Evolutionary conservation across 495 filamentous ascomycete species (phyloP), one percentile per base, ranked within the genome.

Genomic region (Tuber magnatum): DNA sequence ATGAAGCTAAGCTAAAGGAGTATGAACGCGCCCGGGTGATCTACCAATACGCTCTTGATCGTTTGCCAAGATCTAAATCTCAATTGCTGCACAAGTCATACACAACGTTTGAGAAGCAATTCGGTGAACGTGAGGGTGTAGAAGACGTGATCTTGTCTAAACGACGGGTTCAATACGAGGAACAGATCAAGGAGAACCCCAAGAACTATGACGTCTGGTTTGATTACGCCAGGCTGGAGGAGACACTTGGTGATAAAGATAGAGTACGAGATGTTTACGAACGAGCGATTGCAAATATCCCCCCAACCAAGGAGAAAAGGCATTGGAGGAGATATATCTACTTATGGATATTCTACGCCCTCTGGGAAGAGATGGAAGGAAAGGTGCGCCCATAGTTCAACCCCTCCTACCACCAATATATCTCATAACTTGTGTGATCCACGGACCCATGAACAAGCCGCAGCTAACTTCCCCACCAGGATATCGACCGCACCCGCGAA

Each of bases 271-370:
- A 98, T 75, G 89, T 95, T 61, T 99, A 98, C 84, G 96, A 99
- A 85, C 89, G 93, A 73, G 95, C 96, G 1, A 97, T 99, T 81
- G 94, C 95, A 41, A 95, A 99, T 80, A 90, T 98, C 16, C 95
- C 95, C 24, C 95, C 95, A 16, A 96, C 93, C 5, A 92, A 96
- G 79, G 95, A 98, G 84, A 99, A 99, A 86, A 89, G 95, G 51
- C 94, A 98, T 84, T 99, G 95, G 95, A 88, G 95, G 74, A 86
- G 95, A 39, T 99, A 99, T 83, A 97, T 99, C 76, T 99, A 97
- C 83, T 88, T 99, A 5, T 99, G 94, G 92, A 89, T 97, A 69
- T 97, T 97, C 85, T 99, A 99, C 84, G 95, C 96, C 1, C 84
- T 97, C 28, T 98, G 91, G 89, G 94, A 97, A 83, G 95, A 98